A percentile compares a stretch with the other conserved stretches of the same genome.
phyloP scores from a whole-genome alignment of 148 eudicot genomes.

The Rhododendron griersonianum region DNA sequence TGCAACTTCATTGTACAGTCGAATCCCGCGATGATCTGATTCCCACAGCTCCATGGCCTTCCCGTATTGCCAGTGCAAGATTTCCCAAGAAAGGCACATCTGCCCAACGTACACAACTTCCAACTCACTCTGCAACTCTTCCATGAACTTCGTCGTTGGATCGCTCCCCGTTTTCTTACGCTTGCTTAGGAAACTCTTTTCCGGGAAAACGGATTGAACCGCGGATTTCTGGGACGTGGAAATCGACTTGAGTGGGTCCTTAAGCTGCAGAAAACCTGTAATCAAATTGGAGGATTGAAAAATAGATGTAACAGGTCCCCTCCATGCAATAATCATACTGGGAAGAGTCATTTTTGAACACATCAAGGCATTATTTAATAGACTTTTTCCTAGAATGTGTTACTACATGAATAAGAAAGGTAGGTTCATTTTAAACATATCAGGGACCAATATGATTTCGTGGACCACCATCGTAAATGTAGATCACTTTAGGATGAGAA shows the following conservation, averaged over 20 bases:
- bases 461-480: constrained; percentile 8
- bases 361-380: neutral
- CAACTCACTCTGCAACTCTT: constrained; percentile 64
- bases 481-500: constrained; percentile 4
- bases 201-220: constrained; percentile 38
- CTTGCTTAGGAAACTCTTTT: constrained; percentile 44
- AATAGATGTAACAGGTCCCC: neutral
- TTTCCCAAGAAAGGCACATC: constrained; percentile 96
- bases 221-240: constrained; percentile 32
- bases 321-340: neutral
- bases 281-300: neutral
- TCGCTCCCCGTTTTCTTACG: constrained; percentile 36
- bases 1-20: constrained; percentile 69
- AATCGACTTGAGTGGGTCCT: constrained; percentile 65
- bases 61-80: constrained; percentile 84
- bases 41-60: constrained; percentile 89
- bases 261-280: constrained; percentile 74
- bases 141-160: constrained; percentile 52
- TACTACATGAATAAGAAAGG: neutral
- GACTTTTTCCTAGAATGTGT: neutral
- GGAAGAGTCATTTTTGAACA: neutral
- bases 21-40: constrained; percentile 48
- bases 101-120: constrained; percentile 91
- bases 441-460: constrained; percentile 11
- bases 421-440: neutral